Percentiles rank a stretch among this genome's conserved stretches.
phyloP scores from a whole-genome alignment of 345 rosid genomes.

The Firmiana major region DNA sequence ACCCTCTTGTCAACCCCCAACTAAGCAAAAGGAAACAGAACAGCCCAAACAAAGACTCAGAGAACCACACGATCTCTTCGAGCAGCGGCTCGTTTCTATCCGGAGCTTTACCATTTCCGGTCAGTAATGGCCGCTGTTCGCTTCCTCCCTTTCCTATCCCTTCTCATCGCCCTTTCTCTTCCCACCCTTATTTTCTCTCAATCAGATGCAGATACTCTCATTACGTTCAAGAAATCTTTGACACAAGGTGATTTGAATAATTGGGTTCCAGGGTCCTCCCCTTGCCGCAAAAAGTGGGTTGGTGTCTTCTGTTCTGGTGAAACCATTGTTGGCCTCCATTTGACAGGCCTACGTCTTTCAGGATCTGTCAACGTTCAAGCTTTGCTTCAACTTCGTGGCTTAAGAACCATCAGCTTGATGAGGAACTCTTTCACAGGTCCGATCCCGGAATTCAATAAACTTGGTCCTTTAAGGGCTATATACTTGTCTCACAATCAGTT shows the following conservation, averaged over 20 bases:
- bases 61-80: slow-evolving; percentile 25
- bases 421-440: slow-evolving; percentile 61
- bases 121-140: slow-evolving; percentile 52
- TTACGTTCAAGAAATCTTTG: slow-evolving; percentile 43
- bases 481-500: slow-evolving; percentile 53
- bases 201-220: slow-evolving; percentile 37
- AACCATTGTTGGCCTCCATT: slow-evolving; percentile 53
- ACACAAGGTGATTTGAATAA: slow-evolving; percentile 33
- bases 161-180: slow-evolving; percentile 7
- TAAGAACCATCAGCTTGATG: slow-evolving; percentile 51
- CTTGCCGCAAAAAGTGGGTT: slow-evolving; percentile 54
- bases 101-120: slow-evolving; percentile 14
- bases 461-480: slow-evolving; percentile 43
- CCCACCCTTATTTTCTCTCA: slow-evolving; percentile 16
- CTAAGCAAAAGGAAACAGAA: slow-evolving; percentile 25
- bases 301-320: slow-evolving; percentile 57
- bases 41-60: slow-evolving; percentile 10
- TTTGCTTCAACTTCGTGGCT: slow-evolving; percentile 35
- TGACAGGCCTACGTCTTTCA: slow-evolving; percentile 46
- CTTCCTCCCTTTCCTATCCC: slow-evolving; percentile 12
- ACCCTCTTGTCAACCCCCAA: not conserved
- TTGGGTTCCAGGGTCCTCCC: slow-evolving; percentile 51
- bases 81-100: slow-evolving; percentile 41
- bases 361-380: slow-evolving; percentile 54
- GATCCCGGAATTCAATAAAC: slow-evolving; percentile 54